A percentile compares a stretch with the other conserved stretches of the same genome.
Conservation (phyloP, 495 filamentous ascomycete genomes). For the Trichoderma reesei region DNA sequence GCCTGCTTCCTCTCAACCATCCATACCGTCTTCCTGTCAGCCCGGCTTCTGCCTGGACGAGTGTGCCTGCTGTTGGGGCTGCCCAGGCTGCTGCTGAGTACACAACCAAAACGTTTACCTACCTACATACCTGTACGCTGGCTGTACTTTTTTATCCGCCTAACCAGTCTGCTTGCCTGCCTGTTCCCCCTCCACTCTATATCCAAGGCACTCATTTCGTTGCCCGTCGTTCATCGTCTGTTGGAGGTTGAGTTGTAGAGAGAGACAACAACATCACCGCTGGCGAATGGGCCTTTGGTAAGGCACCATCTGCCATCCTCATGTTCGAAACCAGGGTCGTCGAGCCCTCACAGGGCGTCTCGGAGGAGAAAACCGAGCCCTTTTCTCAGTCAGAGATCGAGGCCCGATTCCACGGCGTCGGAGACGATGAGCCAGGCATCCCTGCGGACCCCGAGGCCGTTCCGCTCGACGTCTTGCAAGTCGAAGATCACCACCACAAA, state of each 20-base stretch:
- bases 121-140: background rate
- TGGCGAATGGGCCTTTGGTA: constrained; percentile 2
- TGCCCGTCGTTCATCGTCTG: background rate
- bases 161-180: background rate
- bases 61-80: background rate
- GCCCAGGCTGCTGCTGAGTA: background rate
- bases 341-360: constrained; percentile 22
- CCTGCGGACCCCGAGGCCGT: constrained; percentile 24
- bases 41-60: background rate
- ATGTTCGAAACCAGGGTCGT: constrained; percentile 32
- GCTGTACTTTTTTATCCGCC: background rate
- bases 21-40: background rate
- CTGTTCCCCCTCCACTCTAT: constrained; percentile 3
- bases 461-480: constrained; percentile 33
- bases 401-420: constrained; percentile 26
- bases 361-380: constrained; percentile 42
- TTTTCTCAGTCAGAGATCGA: constrained; percentile 40
- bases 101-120: background rate
- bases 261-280: background rate
- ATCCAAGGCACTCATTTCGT: background rate
- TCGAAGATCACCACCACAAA: constrained; percentile 31
- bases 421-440: constrained; percentile 24
- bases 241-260: background rate
- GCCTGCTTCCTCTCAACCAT: background rate
- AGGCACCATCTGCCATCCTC: constrained; percentile 11